Percentiles rank a stretch among this genome's conserved stretches.
These are phyloP conservation scores for Ophiorrhiza pumila DNA, from an alignment of 257 asterid species.

Conservation along the genomic window DNA sequence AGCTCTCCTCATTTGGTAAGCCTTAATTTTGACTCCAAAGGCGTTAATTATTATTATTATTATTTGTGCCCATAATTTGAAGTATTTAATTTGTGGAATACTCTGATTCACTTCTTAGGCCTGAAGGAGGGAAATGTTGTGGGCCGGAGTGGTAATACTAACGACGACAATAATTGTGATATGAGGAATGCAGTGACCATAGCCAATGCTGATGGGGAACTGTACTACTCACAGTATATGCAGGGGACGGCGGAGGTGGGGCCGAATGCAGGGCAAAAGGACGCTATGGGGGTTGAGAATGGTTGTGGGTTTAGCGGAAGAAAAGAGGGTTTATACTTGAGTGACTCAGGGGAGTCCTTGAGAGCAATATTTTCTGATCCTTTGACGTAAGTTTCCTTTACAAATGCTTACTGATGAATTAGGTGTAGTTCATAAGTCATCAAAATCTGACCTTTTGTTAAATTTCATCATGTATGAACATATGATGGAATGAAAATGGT, in stretches of 20 bases:
- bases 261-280: conserved; percentile 58
- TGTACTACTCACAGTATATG: conserved; percentile 50
- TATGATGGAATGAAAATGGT: background rate
- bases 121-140: conserved; percentile 46
- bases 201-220: conserved; percentile 42
- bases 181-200: conserved; percentile 42
- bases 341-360: conserved; percentile 70
- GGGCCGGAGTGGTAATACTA: conserved; percentile 28
- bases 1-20: conserved; percentile 50
- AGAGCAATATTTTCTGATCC: conserved; percentile 83
- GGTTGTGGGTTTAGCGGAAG: conserved; percentile 78
- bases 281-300: conserved; percentile 34
- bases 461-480: background rate
- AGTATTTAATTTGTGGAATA: background rate
- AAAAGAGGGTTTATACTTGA: conserved; percentile 46
- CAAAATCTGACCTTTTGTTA: conserved; percentile 1
- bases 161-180: conserved; percentile 39
- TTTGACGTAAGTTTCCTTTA: conserved; percentile 54
- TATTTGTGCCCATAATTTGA: background rate
- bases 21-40: background rate
- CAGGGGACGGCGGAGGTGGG: conserved; percentile 57
- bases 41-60: background rate
- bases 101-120: conserved; percentile 28
- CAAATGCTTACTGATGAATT: background rate
- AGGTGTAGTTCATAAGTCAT: background rate